A percentile compares a stretch with the other conserved stretches of the same genome.
phyloP scores from a whole-genome alignment of 306 rosid genomes.

The Leucaena leucocephala region DNA sequence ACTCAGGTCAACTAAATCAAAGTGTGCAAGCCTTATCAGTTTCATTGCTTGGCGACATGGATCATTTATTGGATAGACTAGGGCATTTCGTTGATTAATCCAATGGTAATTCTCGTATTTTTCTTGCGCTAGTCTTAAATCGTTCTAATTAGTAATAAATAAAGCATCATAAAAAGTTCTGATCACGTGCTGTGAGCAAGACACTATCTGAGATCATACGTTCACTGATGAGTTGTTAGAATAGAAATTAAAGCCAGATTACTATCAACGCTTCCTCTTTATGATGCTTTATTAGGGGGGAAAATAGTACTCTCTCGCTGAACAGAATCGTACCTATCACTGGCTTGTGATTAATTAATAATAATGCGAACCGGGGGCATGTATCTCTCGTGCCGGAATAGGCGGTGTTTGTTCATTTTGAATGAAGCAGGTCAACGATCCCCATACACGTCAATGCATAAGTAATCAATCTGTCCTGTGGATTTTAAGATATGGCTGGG shows the following conservation, averaged over 20 bases:
- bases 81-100: not conserved
- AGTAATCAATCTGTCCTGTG: not conserved
- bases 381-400: too few relatives aligned
- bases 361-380: too few relatives aligned
- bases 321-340: not conserved
- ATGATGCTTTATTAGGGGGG: too few relatives aligned
- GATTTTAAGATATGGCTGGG: not conserved
- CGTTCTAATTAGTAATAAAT: too few relatives aligned
- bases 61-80: constrained; percentile 6
- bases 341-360: too few relatives aligned
- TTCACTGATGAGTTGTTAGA: not conserved
- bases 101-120: not conserved
- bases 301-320: not conserved
- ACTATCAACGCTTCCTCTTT: too few relatives aligned
- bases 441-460: constrained; percentile 4
- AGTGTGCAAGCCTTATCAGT: constrained; percentile 11
- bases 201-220: not conserved
- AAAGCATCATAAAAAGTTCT: too few relatives aligned
- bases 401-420: too few relatives aligned
- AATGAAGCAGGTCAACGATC: constrained; percentile 37
- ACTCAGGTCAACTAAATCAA: constrained; percentile 27
- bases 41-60: constrained; percentile 21
- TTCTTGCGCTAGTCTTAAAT: not conserved
- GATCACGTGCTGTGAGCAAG: not conserved
- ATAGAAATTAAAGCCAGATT: not conserved